Evolutionary conservation across 768 basidiomycete species (phyloP), one percentile per base, ranked within the genome.

Genomic region (Trametes villosa): DNA sequence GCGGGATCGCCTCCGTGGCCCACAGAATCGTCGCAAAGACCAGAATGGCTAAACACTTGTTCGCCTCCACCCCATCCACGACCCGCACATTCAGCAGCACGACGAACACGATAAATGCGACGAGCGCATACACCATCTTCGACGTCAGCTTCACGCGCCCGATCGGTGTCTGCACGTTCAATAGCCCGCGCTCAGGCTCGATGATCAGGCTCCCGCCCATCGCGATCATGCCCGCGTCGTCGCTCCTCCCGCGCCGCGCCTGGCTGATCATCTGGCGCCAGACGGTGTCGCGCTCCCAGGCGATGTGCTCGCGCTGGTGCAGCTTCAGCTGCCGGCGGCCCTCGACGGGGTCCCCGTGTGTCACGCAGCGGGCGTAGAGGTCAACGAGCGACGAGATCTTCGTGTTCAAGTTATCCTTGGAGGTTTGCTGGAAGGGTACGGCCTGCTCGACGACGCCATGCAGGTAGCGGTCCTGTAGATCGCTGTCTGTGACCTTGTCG

Each of bases 1-100:
- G 82, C 2, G 97, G 95, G 60, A 98, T 95, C 24, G 96, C 94
- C 86, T 99, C 97, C 5, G 94, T 90, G 20, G 96, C 96, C 97
- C 97, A 98, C 55, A 98, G 76, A 22, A 98, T 81, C 7, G 96
- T 97, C 65, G 92, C 92, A 66, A 98, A 92, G 2, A 87, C 78
- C 47, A 99, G 77, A 64, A 98, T 85, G 0, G 94, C 96, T 64
- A 97, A 86, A 68, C 96, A 98, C 51, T 88, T 88, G 70, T 92
- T 96, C 41, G 94, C 92, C 72, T 90, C 87, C 26, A 72, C 75
- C 20, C 82, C 80, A 15, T 87, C 81, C 41, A 95, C 77, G 2
- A 84, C 76, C 13, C 80, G 73, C 2, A 83, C 76, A 64, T 86
- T 87, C 65, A 96, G 73, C 57, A 97, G 75, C 2, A 76, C 59